Conservation (phyloP, 2,329 filamentous ascomycete genomes). For the Colletotrichum godetiae region DNA sequence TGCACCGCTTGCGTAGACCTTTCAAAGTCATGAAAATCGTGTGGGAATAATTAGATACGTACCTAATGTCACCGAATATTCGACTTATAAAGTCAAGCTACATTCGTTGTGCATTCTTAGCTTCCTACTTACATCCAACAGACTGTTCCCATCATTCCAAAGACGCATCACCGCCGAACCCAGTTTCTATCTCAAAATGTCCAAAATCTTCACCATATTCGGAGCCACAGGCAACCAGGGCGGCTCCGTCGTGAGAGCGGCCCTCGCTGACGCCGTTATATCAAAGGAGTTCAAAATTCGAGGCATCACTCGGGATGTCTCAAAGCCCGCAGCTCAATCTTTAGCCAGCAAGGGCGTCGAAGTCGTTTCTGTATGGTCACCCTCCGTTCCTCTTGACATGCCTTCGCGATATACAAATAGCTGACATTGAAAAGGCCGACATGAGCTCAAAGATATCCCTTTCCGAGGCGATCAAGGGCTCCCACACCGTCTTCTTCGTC, state of each 20-base stretch:
- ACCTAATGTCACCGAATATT: too few species aligned
- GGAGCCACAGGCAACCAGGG: conserved; percentile 63
- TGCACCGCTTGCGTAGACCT: too few species aligned
- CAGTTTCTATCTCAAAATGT: conserved; percentile 24
- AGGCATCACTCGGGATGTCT: conserved; percentile 58
- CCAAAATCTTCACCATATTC: conserved; percentile 52
- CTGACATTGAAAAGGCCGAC: conserved; percentile 47
- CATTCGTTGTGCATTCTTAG: too few species aligned
- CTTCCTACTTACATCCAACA: too few species aligned
- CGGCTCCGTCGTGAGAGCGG: conserved; percentile 55
- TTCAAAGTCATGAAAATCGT: too few species aligned
- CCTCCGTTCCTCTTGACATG: not conserved
- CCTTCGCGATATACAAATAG: too few species aligned
- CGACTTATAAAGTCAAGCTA: too few species aligned
- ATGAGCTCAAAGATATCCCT: conserved; percentile 49
- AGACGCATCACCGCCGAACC: too few species aligned
- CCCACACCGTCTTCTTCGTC: conserved; percentile 55
- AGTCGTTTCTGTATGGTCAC: conserved; percentile 48
- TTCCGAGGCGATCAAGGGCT: conserved; percentile 51
- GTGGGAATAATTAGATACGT: too few species aligned
- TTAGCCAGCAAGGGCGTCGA: conserved; percentile 55
- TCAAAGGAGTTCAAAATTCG: conserved; percentile 57
- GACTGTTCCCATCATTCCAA: too few species aligned
- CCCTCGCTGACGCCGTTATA: conserved; percentile 59
- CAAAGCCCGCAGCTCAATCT: conserved; percentile 51